phyloP scores from a whole-genome alignment of 2,329 filamentous ascomycete species.

The Fusarium anguioides region DNA sequence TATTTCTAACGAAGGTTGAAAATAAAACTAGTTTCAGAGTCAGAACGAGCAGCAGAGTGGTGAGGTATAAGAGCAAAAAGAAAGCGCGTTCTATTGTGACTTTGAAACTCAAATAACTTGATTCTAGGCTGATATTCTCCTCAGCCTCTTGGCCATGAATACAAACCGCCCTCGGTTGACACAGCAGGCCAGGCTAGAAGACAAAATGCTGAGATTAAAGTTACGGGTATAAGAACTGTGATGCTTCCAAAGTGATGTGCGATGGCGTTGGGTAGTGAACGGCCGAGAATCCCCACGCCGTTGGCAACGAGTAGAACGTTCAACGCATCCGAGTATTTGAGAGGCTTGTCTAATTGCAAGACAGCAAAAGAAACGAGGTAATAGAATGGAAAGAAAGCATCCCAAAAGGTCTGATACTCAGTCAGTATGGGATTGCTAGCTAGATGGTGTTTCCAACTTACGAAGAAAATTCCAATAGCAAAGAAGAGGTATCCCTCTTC shows the following conservation, averaged over 20 bases:
- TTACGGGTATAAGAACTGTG: neutral
- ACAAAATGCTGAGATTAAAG: neutral
- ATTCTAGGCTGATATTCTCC: too few species aligned
- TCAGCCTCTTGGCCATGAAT: neutral
- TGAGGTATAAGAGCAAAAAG: too few species aligned
- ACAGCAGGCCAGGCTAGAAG: neutral
- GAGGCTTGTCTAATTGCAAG: neutral
- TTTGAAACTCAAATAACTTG: too few species aligned
- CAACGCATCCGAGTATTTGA: neutral
- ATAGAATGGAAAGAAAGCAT: constrained; percentile 13
- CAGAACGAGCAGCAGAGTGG: too few species aligned
- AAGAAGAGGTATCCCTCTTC: constrained; percentile 8
- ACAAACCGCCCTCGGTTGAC: neutral
- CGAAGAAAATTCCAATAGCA: constrained; percentile 11
- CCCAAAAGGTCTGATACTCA: neutral
- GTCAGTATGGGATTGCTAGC: neutral
- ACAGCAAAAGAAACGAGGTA: constrained; percentile 7
- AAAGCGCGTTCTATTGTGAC: too few species aligned
- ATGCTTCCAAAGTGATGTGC: constrained; percentile 1
- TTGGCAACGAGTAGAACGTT: constrained; percentile 6
- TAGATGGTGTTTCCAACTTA: neutral
- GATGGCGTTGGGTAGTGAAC: constrained; percentile 3
- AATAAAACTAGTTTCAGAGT: too few species aligned
- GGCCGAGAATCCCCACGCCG: neutral
- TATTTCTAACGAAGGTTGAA: too few species aligned